Base-by-base conservation (phyloP, 192 early-diverging fungal species). In the Backusella circina region DNA sequence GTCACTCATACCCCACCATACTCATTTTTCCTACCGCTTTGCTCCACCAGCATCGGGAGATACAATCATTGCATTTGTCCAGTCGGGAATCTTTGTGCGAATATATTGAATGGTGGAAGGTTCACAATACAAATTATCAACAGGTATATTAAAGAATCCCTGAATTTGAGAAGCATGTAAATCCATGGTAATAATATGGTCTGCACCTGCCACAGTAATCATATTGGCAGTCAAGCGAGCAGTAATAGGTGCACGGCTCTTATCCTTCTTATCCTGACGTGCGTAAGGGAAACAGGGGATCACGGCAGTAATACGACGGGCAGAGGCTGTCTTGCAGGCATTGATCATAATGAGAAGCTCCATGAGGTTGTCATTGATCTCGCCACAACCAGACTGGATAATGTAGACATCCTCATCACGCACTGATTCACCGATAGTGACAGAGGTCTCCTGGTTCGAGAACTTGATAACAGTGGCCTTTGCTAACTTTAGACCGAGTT, bases 231-330 rank as follows among this genome's bases (percentile, higher is more conserved):
- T 90, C 69, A 99, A 84, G 82, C 98, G 98, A 70, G 96, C 96
- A 35, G 96, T 93, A 74, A 99, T 97, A 39, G 96, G 92, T 4
- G 93, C 95, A 83, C 97, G 92, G 36, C 91, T 90, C 89, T 98
- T 99, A 87, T 99, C 95, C 92, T 97, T 98, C 88, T 99, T 99
- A 83, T 90, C 91, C 84, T 99, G 97, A 86, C 96, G 96, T 18
- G 92, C 93, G 87, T 99, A 99, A 23, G 97, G 97, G 76, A 96
- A 95, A 81, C 96, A 99, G 72, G 97, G 97, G 75, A 99, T 89
- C 72, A 99, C 94, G 32, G 95, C 95, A 44, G 96, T 96, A 80
- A 99, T 94, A 72, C 95, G 91, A 81, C 91, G 88, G 10, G 97
- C 97, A 32, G 93, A 94, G 8, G 96, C 91, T 67, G 93, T 90